Conservation (phyloP, 352 stramenopile species). For the Globisporangium cystogenes region DNA sequence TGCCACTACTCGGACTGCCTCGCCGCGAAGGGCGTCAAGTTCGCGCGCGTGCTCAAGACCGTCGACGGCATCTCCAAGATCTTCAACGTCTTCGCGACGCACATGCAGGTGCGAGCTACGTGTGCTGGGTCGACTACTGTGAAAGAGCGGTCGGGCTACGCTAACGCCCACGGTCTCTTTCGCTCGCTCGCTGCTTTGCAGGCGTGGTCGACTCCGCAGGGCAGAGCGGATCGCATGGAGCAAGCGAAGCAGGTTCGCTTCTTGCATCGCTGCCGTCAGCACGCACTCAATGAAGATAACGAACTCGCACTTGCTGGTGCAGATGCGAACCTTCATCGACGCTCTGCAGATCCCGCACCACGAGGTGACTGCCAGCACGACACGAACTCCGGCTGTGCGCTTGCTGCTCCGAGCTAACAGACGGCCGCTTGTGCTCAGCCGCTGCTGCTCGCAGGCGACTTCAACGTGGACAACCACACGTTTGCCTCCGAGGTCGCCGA, state of each 20-base stretch:
- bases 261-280: background rate
- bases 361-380: constrained; percentile 33
- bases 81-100: constrained; percentile 82
- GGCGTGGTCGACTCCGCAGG: constrained; percentile 74
- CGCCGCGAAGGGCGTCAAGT: constrained; percentile 81
- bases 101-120: constrained; percentile 54
- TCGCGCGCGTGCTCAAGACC: constrained; percentile 68
- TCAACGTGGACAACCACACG: constrained; percentile 83
- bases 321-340: constrained; percentile 68
- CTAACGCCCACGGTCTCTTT: background rate
- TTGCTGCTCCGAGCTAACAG: background rate
- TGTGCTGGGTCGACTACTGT: background rate
- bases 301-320: background rate
- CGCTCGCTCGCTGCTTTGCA: constrained; percentile 2
- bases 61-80: constrained; percentile 43
- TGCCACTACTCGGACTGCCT: constrained; percentile 84
- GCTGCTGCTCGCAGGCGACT: constrained; percentile 75
- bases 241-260: constrained; percentile 57
- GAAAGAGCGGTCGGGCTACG: background rate
- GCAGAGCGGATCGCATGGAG: constrained; percentile 46
- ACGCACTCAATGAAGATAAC: background rate
- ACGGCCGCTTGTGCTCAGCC: constrained; percentile 22
- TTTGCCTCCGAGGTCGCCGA: constrained; percentile 63
- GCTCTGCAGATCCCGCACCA: constrained; percentile 50
- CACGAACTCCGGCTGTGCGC: too few relatives aligned